phyloP scores from a whole-genome alignment of 208 protist species.

The Leishmania mexicana region DNA sequence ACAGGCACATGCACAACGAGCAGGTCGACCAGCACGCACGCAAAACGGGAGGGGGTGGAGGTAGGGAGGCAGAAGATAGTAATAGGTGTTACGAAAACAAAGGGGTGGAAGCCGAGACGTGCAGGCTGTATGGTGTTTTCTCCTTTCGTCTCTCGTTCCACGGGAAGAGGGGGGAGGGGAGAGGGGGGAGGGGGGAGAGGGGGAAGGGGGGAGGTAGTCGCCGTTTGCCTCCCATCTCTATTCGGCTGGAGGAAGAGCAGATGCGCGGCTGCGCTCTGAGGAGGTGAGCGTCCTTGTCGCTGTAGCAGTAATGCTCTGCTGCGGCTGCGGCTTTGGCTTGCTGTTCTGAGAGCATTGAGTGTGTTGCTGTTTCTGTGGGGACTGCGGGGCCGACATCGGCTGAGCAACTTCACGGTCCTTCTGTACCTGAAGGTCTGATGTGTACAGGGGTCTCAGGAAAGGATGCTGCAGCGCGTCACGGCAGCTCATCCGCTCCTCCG shows the following conservation, averaged over 20 bases:
- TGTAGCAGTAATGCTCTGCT: neutral
- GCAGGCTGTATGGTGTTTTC: neutral
- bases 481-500: slow-evolving; percentile 78
- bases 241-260: neutral
- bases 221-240: neutral
- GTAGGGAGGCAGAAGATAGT: neutral
- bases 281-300: neutral
- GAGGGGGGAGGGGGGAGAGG: no score
- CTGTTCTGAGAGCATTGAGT: neutral
- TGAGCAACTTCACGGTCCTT: slow-evolving; percentile 15
- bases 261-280: neutral
- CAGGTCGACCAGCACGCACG: neutral
- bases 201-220: neutral
- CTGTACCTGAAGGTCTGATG: slow-evolving; percentile 40
- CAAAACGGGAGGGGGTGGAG: neutral
- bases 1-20: neutral
- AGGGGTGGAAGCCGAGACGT: neutral
- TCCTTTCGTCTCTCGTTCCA: neutral
- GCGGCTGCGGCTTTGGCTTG: neutral
- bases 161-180: no score
- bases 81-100: neutral
- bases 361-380: slow-evolving; percentile 6
- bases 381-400: neutral
- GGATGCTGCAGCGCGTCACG: slow-evolving; percentile 73
- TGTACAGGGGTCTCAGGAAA: slow-evolving; percentile 60